Evolutionary conservation across 331 rosid genomes (phyloP), one percentile per base, ranked within the genome.

Genomic region (Telfairia occidentalis): DNA sequence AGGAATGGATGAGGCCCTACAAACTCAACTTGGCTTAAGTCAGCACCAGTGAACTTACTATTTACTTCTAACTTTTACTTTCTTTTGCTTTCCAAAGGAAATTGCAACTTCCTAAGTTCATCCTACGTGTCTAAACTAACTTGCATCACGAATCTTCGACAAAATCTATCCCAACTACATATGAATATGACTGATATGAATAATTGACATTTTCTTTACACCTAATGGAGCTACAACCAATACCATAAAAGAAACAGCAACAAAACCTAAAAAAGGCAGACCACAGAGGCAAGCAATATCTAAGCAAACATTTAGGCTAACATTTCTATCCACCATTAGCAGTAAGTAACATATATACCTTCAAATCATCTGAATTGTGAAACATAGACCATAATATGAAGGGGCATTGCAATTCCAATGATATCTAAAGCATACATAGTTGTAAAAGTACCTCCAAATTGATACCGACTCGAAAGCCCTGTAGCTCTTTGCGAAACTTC

Each of bases 401-500:
- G 21, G 74, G 54, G 34, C 11, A 43, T 12, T 26, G 1, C 30
- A 70, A 23, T 42, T 67, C 21, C 5, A 43, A 69, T 43, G 24
- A 69, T 0, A 63, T 30, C 11, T 15, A 30, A 63, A 63, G 28
- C 2, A 61, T 32, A 15, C 26, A 61, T 35, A 32, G 7, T 8
- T 37, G 7, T 42, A 28, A 24, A 6, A 19, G 48, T 81, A 91
- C 98, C 98, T 94, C 98, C 87, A 94, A 76, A 61, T 94, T 94
- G 83, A 88, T 79, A 76, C 95, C 98, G 74, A 89, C 86, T 55
- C 97, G 93, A 74, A 94, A 58, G 64, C 95, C 92, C 79, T 89
- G 95, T 7, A 81, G n/a, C 64, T 89, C 86, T 84, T 91, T 94
- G 55, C 98, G 92, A 79, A 94, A 94, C 88, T 94, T 94, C 72